Evolutionary conservation across 441 rosid genomes (phyloP), one percentile per base, ranked within the genome.

Genomic region (Brassica hybrid): DNA sequence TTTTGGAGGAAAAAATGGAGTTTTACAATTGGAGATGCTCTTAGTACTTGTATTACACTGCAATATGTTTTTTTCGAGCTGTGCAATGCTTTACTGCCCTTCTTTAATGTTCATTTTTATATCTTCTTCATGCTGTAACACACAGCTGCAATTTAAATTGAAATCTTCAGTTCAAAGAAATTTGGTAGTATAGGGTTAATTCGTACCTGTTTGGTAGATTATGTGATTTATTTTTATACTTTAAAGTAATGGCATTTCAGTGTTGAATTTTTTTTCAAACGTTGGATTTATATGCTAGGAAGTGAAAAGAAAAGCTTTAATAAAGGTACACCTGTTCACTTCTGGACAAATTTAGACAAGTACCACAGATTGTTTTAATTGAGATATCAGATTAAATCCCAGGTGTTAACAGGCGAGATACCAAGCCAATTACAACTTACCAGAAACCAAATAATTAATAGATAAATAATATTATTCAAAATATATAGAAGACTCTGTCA

Each of bases 401-500:
- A 48, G 13, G 16, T 60, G 63, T 60, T 48, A 19, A 61, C 6
- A 34, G 13, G 62, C 7, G 41, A 69, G 74, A 61, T 76, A 68
- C 56, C 16, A 50, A 75, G 27, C 56, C 54, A 76, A 61, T 61
- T 32, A 62, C 66, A 30, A 62, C 21, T 30, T 62, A 50, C 69
- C 64, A 60, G 30, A 14, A 75, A 1, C 13, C 12, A 27, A 27
- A 27, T 27, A 27, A 27, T 27, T 27, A 27, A 27, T 5, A 4
- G 32, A 27, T 27, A 27, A 5, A 27, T 27, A 27, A 36, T 54
- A 6, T 0, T 48, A 11, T 32, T 18, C 32, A 69, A 45, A 43
- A 69, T 70, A 70, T 70, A 65, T 70, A 12, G 7, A 77, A 77
- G 71, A 38, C 67, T 27, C 6, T 18, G 38, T 25, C 32, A 27